phyloP scores from a whole-genome alignment of 257 asterid genomes.

The Henckelia pumila region DNA sequence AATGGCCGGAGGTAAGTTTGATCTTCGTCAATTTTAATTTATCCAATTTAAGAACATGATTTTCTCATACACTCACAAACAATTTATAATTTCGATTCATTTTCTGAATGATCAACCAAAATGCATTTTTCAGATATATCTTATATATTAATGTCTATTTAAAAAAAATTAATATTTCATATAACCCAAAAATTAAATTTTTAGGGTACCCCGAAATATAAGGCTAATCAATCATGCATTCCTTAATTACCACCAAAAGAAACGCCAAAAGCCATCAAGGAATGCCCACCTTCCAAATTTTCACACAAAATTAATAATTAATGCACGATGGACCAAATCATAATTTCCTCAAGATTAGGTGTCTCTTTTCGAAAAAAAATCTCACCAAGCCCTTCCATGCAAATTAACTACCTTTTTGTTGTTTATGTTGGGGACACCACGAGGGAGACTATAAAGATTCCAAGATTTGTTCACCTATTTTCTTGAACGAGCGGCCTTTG shows the following conservation, averaged over 20 bases:
- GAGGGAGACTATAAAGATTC: constrained; percentile 38
- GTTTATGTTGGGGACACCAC: constrained; percentile 25
- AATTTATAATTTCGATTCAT: too few relatives aligned
- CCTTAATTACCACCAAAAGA: constrained; percentile 43
- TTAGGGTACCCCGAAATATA: background rate
- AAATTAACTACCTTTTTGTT: constrained; percentile 31
- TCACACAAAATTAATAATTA: constrained; percentile 24
- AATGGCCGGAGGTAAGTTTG: too few relatives aligned
- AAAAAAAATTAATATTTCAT: too few relatives aligned
- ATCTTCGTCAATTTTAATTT: too few relatives aligned
- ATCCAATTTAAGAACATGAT: too few relatives aligned
- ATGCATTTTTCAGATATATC: too few relatives aligned
- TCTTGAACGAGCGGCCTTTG: constrained; percentile 38
- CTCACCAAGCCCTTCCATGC: constrained; percentile 27
- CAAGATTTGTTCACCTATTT: constrained; percentile 40
- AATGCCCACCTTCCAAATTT: constrained; percentile 53
- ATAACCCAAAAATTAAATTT: background rate
- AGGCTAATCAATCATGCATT: background rate
- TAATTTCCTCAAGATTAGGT: constrained; percentile 6
- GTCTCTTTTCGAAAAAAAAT: constrained; percentile 26
- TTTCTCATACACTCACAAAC: too few relatives aligned
- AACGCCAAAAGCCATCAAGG: constrained; percentile 80
- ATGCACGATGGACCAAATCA: constrained; percentile 24
- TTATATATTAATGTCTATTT: too few relatives aligned
- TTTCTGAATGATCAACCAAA: too few relatives aligned